These are phyloP conservation scores for Sporopachydermia cereana DNA, from an alignment of 1,139 yeast genomes.

Conservation along the genomic window DNA sequence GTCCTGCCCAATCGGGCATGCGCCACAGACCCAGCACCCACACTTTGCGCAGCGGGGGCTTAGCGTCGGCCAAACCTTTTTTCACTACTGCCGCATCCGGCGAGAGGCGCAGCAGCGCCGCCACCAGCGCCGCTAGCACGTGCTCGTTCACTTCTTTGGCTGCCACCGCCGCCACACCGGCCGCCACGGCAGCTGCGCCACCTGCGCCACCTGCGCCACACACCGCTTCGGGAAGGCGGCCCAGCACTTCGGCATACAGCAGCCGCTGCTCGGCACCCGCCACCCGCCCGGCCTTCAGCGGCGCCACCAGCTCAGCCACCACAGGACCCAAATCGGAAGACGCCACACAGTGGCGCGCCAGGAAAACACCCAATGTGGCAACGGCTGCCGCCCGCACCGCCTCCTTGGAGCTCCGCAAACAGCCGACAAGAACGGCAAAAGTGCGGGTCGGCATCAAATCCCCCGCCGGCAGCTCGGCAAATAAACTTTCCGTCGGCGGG, in stretches of 20 bases:
- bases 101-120: constrained; percentile 23
- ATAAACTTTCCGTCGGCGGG: constrained; percentile 37
- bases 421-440: neutral
- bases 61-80: constrained; percentile 56
- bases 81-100: constrained; percentile 27
- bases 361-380: constrained; percentile 25
- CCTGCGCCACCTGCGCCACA: constrained; percentile 16
- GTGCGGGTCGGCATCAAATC: neutral
- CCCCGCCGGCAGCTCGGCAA: constrained; percentile 48
- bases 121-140: constrained; percentile 40
- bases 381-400: constrained; percentile 44
- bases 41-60: constrained; percentile 45
- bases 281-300: constrained; percentile 41
- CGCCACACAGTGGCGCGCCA: constrained; percentile 13
- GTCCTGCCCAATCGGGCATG: constrained; percentile 16
- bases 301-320: constrained; percentile 42
- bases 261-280: constrained; percentile 59
- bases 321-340: constrained; percentile 21
- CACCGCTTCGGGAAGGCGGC: constrained; percentile 13
- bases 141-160: constrained; percentile 68
- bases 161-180: constrained; percentile 38
- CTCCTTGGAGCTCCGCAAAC: constrained; percentile 60
- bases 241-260: constrained; percentile 32
- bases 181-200: constrained; percentile 28
- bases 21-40: constrained; percentile 53